Evolutionary conservation across 768 basidiomycete species (phyloP).

Genomic region (Tulasnella sp.): DNA sequence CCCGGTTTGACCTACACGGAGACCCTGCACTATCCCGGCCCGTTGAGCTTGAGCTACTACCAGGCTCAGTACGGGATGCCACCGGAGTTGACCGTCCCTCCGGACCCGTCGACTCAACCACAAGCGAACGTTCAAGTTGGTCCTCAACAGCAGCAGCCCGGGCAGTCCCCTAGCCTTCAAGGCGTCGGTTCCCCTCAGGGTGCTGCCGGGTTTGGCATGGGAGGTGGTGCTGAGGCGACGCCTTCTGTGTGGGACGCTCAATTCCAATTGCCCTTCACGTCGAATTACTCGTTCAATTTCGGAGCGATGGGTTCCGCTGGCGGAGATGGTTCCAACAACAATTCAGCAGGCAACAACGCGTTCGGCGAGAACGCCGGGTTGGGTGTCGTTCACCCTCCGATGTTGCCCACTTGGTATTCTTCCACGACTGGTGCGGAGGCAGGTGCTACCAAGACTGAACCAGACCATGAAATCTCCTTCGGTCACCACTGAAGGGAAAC

Average conservation of each 20-base stretch:
- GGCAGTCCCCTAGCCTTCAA: background rate
- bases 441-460: constrained; percentile 14
- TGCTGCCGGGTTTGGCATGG: background rate
- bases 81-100: background rate
- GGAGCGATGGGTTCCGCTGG: background rate
- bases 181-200: background rate
- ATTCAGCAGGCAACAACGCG: background rate
- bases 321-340: background rate
- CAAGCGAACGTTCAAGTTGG: background rate
- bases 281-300: constrained; percentile 14
- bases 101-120: background rate
- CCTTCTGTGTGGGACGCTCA: background rate
- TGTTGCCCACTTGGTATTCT: constrained; percentile 13
- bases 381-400: constrained; percentile 21
- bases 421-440: background rate
- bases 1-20: constrained; percentile 26
- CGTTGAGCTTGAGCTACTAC: constrained; percentile 22
- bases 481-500: constrained; percentile 4
- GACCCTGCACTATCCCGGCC: constrained; percentile 28
- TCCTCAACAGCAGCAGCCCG: background rate
- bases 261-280: constrained; percentile 21
- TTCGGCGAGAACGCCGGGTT: background rate
- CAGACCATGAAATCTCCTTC: constrained; percentile 22
- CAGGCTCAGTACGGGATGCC: constrained; percentile 15
- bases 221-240: background rate